Evolutionary conservation across 352 stramenopile genomes (phyloP).

Genomic region (Elongisporangium undulatum): DNA sequence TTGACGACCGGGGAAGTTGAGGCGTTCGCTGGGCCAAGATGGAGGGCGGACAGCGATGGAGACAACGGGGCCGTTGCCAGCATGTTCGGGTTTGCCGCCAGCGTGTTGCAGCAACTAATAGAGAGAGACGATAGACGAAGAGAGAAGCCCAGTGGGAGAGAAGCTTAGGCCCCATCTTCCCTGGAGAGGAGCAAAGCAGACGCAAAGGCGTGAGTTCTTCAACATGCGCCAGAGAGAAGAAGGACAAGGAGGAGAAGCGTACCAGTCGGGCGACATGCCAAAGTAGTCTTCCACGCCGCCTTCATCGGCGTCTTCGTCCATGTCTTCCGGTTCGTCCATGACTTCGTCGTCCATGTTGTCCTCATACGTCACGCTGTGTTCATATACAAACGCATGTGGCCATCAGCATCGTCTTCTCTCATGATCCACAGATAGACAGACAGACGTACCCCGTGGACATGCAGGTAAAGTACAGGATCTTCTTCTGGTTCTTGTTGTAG

Average conservation of each 20-base stretch:
- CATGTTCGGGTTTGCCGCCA: no score
- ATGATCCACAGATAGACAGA: not conserved
- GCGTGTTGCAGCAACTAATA: not conserved
- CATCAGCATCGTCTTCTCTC: not conserved
- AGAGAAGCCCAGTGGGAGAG: not conserved
- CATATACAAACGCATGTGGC: not conserved
- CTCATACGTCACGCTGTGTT: constrained; percentile 44
- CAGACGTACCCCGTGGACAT: constrained; percentile 80
- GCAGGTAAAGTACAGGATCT: constrained; percentile 93
- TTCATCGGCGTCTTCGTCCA: constrained; percentile 67
- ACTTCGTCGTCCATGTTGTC: constrained; percentile 76
- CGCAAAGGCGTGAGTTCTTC: no score
- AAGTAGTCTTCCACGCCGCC: constrained; percentile 83
- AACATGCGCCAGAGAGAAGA: no score
- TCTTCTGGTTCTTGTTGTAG: constrained; percentile 92
- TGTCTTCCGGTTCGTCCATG: constrained; percentile 61
- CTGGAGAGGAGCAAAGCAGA: not conserved
- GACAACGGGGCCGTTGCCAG: no score
- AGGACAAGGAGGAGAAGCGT: constrained; percentile 5
- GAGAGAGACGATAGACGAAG: not conserved
- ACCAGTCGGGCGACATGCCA: constrained; percentile 84
- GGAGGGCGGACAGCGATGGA: not conserved
- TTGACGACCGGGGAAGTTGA: not conserved
- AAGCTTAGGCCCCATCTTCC: not conserved
- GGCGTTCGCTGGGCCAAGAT: not conserved